A percentile compares a stretch with the other conserved stretches of the same genome.
These are phyloP conservation scores for Bretschneidera sinensis DNA, from an alignment of 345 rosid genomes.

Conservation along the genomic window DNA sequence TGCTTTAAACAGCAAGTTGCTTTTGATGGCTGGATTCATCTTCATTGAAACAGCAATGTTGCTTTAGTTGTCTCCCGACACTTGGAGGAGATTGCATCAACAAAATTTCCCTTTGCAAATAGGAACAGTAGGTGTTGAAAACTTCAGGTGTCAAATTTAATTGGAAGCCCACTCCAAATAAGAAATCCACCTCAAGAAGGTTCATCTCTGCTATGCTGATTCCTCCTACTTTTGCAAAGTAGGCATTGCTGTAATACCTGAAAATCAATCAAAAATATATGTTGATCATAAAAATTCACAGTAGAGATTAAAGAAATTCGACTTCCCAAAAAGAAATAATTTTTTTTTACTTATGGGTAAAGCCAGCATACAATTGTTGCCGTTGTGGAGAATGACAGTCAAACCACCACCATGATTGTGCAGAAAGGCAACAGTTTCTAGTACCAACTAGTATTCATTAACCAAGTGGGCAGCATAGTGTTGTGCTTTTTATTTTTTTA, in stretches of 20 bases:
- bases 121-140: slow-evolving; percentile 44
- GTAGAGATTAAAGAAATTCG: background rate
- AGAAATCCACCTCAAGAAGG: slow-evolving; percentile 66
- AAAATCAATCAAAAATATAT: background rate
- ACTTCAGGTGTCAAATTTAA: slow-evolving; percentile 57
- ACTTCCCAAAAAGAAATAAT: background rate
- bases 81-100: slow-evolving; percentile 31
- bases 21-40: slow-evolving; percentile 42
- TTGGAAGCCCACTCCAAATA: slow-evolving; percentile 61
- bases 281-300: background rate
- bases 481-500: background rate
- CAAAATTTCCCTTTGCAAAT: slow-evolving; percentile 52
- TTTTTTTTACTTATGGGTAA: background rate
- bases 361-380: background rate
- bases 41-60: slow-evolving; percentile 34
- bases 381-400: slow-evolving; percentile 15
- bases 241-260: slow-evolving; percentile 62
- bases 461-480: slow-evolving; percentile 6
- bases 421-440: slow-evolving; percentile 1
- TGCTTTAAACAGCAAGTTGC: slow-evolving; percentile 36
- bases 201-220: slow-evolving; percentile 69
- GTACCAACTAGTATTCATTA: background rate
- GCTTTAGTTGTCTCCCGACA: slow-evolving; percentile 7
- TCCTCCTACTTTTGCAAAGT: slow-evolving; percentile 68
- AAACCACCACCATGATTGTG: slow-evolving; percentile 17